Percentiles rank a stretch among this genome's conserved stretches.
These are phyloP conservation scores for Apiotrichum gamsii DNA, from an alignment of 1,284 basidiomycete species.

Conservation along the genomic window DNA sequence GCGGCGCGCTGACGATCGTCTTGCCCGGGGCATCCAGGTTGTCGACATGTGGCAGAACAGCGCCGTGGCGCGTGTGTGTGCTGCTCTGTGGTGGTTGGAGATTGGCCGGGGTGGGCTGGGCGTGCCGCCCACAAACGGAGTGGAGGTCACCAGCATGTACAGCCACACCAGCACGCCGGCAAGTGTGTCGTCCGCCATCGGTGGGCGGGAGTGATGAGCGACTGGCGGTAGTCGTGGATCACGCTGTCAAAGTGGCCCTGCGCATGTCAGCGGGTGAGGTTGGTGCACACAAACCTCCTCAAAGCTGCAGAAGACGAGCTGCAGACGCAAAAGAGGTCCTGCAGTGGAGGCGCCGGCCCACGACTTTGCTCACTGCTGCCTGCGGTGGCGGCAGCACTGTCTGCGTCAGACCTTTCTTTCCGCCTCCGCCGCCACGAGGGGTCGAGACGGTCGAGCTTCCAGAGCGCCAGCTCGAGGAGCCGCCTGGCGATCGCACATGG, in stretches of 20 bases:
- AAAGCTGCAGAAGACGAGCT: too few species aligned
- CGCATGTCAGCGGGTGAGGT: not conserved
- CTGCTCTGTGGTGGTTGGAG: slow-evolving; percentile 51
- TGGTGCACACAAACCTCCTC: too few species aligned
- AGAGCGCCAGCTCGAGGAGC: slow-evolving; percentile 57
- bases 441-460: slow-evolving; percentile 57
- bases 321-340: slow-evolving; percentile 54
- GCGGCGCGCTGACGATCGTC: slow-evolving; percentile 74
- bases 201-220: slow-evolving; percentile 64
- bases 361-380: too few species aligned
- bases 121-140: not conserved
- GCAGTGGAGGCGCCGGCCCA: too few species aligned
- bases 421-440: too few species aligned
- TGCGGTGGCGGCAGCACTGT: too few species aligned
- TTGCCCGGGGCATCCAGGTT: slow-evolving; percentile 71
- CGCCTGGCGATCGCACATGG: too few species aligned
- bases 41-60: slow-evolving; percentile 76
- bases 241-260: slow-evolving; percentile 83
- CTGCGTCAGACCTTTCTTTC: too few species aligned
- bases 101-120: slow-evolving; percentile 13
- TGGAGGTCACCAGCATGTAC: slow-evolving; percentile 53
- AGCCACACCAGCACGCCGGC: slow-evolving; percentile 54
- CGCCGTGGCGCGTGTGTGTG: slow-evolving; percentile 68
- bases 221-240: slow-evolving; percentile 73
- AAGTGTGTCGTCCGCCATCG: slow-evolving; percentile 44